Evolutionary conservation across 2,329 filamentous ascomycete genomes (phyloP).

Genomic region (Pezicula neosporulosa): DNA sequence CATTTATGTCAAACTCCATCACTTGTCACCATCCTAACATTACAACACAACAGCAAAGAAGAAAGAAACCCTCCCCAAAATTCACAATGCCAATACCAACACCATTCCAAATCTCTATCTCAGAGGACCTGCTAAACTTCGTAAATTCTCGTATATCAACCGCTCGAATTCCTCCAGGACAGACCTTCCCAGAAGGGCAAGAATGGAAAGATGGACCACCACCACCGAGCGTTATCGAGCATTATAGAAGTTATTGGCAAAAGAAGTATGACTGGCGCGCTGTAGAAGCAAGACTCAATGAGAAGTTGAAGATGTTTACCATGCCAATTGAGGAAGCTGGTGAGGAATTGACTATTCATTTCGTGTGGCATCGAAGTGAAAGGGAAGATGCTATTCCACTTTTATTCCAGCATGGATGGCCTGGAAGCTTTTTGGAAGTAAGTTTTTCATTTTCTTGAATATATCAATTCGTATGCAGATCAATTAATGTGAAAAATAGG

Average conservation of each 20-base stretch:
- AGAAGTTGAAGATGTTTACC: conserved; percentile 24
- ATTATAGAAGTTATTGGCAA: conserved; percentile 23
- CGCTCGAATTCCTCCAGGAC: conserved; percentile 16
- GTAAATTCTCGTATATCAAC: conserved; percentile 21
- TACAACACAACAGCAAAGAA: not conserved
- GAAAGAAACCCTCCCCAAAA: not conserved
- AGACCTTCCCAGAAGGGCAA: conserved; percentile 10
- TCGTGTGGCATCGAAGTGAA: conserved; percentile 20
- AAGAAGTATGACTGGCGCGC: conserved; percentile 26
- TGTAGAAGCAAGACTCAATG: conserved; percentile 25
- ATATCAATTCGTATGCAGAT: not conserved
- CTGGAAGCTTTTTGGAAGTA: conserved; percentile 35
- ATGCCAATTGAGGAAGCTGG: conserved; percentile 23
- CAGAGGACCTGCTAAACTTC: conserved; percentile 19
- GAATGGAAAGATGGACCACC: conserved; percentile 17
- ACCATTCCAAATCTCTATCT: conserved; percentile 22
- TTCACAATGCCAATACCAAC: conserved; percentile 11
- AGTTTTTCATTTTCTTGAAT: conserved; percentile 10
- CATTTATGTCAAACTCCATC: not conserved
- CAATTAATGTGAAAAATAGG: conserved; percentile 13
- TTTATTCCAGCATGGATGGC: conserved; percentile 40
- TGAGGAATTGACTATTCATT: conserved; percentile 39
- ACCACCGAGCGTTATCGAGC: conserved; percentile 9
- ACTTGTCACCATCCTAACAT: not conserved
- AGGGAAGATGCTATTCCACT: conserved; percentile 33